A percentile compares a stretch with the other conserved stretches of the same genome.
phyloP scores from a whole-genome alignment of 129 eudicot genomes.

The Flaveria sonorensis region DNA sequence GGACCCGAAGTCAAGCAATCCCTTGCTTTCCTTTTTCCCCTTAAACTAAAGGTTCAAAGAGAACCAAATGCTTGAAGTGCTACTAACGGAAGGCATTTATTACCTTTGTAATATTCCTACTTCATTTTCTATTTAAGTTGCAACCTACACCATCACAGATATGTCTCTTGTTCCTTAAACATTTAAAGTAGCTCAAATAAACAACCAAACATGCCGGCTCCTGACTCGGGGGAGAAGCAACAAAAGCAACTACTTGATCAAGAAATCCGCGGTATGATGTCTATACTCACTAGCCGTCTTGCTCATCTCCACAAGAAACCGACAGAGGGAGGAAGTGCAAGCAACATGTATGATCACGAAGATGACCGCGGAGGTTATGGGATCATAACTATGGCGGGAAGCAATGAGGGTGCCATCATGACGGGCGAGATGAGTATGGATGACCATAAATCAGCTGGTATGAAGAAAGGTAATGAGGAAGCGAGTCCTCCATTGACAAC shows the following conservation, averaged over 20 bases:
- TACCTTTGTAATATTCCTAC: conserved; percentile 14
- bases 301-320: conserved; percentile 44
- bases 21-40: conserved; percentile 16
- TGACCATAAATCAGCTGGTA: not conserved
- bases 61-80: conserved; percentile 46
- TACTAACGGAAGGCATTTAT: conserved; percentile 34
- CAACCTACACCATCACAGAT: conserved; percentile 11
- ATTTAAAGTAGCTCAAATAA: not conserved
- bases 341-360: conserved; percentile 35
- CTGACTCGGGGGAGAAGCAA: conserved; percentile 38
- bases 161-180: not conserved
- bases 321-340: conserved; percentile 32
- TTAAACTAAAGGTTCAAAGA: conserved; percentile 24
- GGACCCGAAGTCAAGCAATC: conserved; percentile 30
- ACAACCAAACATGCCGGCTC: conserved; percentile 34
- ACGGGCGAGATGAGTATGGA: conserved; percentile 42
- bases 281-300: conserved; percentile 58
- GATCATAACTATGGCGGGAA: conserved; percentile 76
- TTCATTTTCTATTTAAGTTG: conserved; percentile 27
- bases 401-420: conserved; percentile 83
- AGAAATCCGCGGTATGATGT: conserved; percentile 63
- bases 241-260: conserved; percentile 43
- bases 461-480: conserved; percentile 25
- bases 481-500: conserved; percentile 31
- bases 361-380: conserved; percentile 39